Evolutionary conservation across 352 stramenopile species (phyloP).

Genomic region (Phytophthora agathidicida): DNA sequence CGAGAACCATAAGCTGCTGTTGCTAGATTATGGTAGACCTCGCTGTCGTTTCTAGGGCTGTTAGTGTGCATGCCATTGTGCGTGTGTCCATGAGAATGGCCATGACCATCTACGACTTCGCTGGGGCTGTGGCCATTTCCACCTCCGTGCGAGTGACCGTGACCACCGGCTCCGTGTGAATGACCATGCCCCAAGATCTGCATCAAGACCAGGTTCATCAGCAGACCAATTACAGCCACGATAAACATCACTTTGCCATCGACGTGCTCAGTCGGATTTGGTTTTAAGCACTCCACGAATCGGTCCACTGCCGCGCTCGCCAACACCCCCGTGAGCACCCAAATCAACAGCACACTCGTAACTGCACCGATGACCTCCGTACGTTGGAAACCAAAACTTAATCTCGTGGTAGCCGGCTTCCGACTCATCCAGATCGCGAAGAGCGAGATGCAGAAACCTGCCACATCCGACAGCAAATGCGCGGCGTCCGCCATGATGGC

Average conservation of each 20-base stretch:
- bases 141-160: slow-evolving; percentile 24
- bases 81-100: slow-evolving; percentile 36
- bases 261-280: slow-evolving; percentile 72
- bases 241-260: slow-evolving; percentile 96
- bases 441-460: slow-evolving; percentile 64
- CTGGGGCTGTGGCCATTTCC: too few species aligned
- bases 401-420: slow-evolving; percentile 53
- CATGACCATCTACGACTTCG: neutral
- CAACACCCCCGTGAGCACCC: slow-evolving; percentile 93
- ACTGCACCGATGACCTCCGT: slow-evolving; percentile 95
- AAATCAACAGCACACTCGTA: slow-evolving; percentile 91
- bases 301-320: slow-evolving; percentile 91
- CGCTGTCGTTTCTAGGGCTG: neutral
- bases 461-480: slow-evolving; percentile 66
- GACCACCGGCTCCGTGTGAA: slow-evolving; percentile 44
- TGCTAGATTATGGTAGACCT: slow-evolving; percentile 1
- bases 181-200: slow-evolving; percentile 87
- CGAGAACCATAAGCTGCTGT: slow-evolving; percentile 1
- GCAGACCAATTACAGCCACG: slow-evolving; percentile 92
- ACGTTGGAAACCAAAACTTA: slow-evolving; percentile 94
- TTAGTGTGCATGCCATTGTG: too few species aligned
- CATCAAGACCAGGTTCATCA: slow-evolving; percentile 95
- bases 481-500: slow-evolving; percentile 91
- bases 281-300: slow-evolving; percentile 70
- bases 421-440: slow-evolving; percentile 63